phyloP scores from a whole-genome alignment of 1,284 basidiomycete species.

The Cutaneotrichosporon mucoides region DNA sequence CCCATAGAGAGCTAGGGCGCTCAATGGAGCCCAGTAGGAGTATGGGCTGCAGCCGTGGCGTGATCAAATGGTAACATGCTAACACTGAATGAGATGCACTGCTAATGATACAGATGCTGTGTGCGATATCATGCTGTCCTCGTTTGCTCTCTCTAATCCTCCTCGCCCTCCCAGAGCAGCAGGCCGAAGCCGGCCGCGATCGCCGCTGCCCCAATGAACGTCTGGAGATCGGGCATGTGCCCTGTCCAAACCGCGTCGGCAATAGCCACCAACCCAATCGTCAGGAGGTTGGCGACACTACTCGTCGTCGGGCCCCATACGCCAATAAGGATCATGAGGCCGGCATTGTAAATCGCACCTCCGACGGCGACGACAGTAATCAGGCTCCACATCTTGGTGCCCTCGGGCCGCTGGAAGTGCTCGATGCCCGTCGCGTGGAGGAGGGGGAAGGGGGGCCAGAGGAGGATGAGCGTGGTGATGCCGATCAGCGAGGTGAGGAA shows the following conservation, averaged over 20 bases:
- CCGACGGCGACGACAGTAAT: constrained; percentile 34
- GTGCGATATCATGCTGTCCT: neutral
- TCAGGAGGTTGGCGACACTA: constrained; percentile 48
- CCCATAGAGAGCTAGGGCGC: no score
- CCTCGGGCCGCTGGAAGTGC: constrained; percentile 31
- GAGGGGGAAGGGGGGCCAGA: constrained; percentile 45
- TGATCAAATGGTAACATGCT: neutral
- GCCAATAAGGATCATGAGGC: constrained; percentile 49
- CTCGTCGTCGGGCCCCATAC: constrained; percentile 48
- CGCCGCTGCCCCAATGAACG: constrained; percentile 41
- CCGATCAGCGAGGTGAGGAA: constrained; percentile 48
- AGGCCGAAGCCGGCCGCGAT: constrained; percentile 47
- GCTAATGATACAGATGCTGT: constrained; percentile 3
- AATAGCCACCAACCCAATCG: constrained; percentile 47
- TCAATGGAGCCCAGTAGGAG: no score
- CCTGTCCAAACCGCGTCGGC: constrained; percentile 46
- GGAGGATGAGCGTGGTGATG: constrained; percentile 36
- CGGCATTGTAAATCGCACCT: constrained; percentile 47
- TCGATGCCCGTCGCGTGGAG: constrained; percentile 41
- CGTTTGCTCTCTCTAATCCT: constrained; percentile 1
- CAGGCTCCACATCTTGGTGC: constrained; percentile 20
- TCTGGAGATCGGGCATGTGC: constrained; percentile 35
- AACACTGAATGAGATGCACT: neutral
- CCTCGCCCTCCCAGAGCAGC: constrained; percentile 45
- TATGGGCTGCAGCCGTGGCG: no score